phyloP scores from a whole-genome alignment of 1,284 basidiomycete species.

The Heterobasidion annosum region DNA sequence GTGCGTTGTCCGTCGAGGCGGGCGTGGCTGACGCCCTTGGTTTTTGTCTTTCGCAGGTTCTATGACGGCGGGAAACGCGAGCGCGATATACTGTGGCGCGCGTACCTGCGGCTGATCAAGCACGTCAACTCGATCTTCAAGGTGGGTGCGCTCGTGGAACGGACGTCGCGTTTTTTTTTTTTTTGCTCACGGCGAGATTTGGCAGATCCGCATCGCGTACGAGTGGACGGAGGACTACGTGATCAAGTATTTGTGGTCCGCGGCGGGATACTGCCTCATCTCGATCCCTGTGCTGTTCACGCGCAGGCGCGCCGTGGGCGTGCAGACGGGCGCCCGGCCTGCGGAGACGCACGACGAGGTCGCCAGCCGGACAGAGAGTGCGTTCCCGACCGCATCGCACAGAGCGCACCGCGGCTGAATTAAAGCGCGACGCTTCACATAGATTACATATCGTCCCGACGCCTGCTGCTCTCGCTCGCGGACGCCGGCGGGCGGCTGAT shows the following conservation, averaged over 20 bases:
- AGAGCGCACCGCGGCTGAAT: no score
- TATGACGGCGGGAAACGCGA: slow-evolving; percentile 89
- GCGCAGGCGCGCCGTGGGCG: slow-evolving; percentile 30
- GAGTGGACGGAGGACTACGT: slow-evolving; percentile 92
- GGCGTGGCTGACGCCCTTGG: background rate
- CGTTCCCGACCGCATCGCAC: slow-evolving; percentile 13
- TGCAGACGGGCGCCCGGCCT: slow-evolving; percentile 24
- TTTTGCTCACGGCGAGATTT: background rate
- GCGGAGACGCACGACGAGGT: slow-evolving; percentile 28
- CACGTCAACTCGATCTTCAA: slow-evolving; percentile 94
- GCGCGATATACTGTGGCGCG: slow-evolving; percentile 72
- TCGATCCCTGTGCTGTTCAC: slow-evolving; percentile 80
- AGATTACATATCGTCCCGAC: slow-evolving; percentile 97
- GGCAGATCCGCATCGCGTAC: slow-evolving; percentile 73
- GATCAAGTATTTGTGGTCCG: slow-evolving; percentile 93
- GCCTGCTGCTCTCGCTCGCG: slow-evolving; percentile 85
- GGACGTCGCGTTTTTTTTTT: background rate
- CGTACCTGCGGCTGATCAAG: slow-evolving; percentile 76
- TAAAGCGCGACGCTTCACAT: background rate
- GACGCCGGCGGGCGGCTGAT: slow-evolving; percentile 92
- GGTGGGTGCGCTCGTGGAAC: slow-evolving; percentile 26
- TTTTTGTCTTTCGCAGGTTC: slow-evolving; percentile 44
- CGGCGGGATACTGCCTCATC: slow-evolving; percentile 82
- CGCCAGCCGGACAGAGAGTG: slow-evolving; percentile 58
- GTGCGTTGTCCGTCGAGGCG: background rate